Evolutionary conservation across 768 basidiomycete species (phyloP).

Genomic region (Xanthoconium purpureum): DNA sequence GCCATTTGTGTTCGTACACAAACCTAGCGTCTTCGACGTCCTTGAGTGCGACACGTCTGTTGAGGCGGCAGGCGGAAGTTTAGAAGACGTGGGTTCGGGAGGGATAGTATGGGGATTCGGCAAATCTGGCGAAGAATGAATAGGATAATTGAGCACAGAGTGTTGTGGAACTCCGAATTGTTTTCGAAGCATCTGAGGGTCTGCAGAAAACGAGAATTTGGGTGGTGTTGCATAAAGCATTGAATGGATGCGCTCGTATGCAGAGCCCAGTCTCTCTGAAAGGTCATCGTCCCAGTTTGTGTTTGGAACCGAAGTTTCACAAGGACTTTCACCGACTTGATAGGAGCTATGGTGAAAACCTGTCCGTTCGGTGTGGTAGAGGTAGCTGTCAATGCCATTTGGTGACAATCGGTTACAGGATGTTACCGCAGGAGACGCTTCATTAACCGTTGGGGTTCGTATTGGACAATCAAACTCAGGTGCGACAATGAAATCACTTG

Average conservation of each 20-base stretch:
- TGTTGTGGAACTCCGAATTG: slow-evolving; percentile 32
- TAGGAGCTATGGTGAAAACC: background rate
- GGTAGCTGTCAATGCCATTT: background rate
- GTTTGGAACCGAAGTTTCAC: background rate
- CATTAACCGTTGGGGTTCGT: background rate
- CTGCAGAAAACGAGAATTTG: slow-evolving; percentile 15
- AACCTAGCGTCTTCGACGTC: slow-evolving; percentile 1
- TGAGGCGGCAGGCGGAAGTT: background rate
- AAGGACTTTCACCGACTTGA: background rate
- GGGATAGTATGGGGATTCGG: slow-evolving; percentile 24
- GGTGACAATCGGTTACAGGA: background rate
- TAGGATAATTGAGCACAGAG: slow-evolving; percentile 25
- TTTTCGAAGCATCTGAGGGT: slow-evolving; percentile 27
- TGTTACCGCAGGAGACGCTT: slow-evolving; percentile 1
- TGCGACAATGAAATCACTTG: slow-evolving; percentile 16
- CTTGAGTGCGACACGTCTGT: background rate
- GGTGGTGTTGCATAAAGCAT: slow-evolving; percentile 18
- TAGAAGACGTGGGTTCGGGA: background rate
- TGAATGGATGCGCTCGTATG: slow-evolving; percentile 24
- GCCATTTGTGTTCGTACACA: slow-evolving; percentile 1
- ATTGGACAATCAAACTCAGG: slow-evolving; percentile 26
- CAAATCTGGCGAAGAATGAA: slow-evolving; percentile 14
- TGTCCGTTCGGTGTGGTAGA: background rate
- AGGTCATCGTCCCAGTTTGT: slow-evolving; percentile 18
- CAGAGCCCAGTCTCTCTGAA: slow-evolving; percentile 17